Evolutionary conservation across 768 basidiomycete genomes (phyloP).

Genomic region (Astraeus odoratus): DNA sequence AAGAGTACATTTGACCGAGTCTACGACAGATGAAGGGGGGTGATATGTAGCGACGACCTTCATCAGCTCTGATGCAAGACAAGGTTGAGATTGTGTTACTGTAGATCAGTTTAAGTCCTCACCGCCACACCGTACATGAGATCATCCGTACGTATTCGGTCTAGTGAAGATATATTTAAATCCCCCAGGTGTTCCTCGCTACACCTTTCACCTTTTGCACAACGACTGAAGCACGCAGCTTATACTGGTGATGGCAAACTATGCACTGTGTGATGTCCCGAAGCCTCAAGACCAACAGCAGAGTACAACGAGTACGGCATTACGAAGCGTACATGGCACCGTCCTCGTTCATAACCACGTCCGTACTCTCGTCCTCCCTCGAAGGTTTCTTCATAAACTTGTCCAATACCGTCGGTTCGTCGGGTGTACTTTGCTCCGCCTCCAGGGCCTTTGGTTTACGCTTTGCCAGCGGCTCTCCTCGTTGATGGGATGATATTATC

Average conservation of each 20-base stretch:
- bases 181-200: too few species aligned
- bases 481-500: slow-evolving; percentile 45
- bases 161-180: too few species aligned
- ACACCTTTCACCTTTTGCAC: too few species aligned
- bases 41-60: slow-evolving; percentile 71
- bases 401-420: slow-evolving; percentile 38
- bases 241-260: too few species aligned
- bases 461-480: slow-evolving; percentile 36
- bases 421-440: slow-evolving; percentile 15
- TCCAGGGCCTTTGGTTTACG: slow-evolving; percentile 33
- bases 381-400: slow-evolving; percentile 38
- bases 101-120: too few species aligned
- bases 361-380: slow-evolving; percentile 21
- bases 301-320: too few species aligned
- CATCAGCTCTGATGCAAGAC: slow-evolving; percentile 23
- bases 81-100: too few species aligned
- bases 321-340: slow-evolving; percentile 48
- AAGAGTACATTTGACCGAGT: slow-evolving; percentile 65
- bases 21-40: slow-evolving; percentile 61
- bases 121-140: too few species aligned
- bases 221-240: too few species aligned
- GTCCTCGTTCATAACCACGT: slow-evolving; percentile 51
- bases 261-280: too few species aligned
- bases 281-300: too few species aligned
- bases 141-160: too few species aligned